A percentile compares a stretch with the other conserved stretches of the same genome.
Evolutionary conservation across 345 rosid species (phyloP).

Genomic region (Citrus sinensis): DVS_A1.0 CM039166.1:19703001-19703500

Average conservation of each 20-base stretch:
- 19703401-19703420: background rate
- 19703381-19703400: background rate
- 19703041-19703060: background rate
- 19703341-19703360: background rate
- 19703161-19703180: background rate
- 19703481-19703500: conserved; percentile 94
- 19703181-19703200: conserved; percentile 80
- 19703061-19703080: background rate
- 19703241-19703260: conserved; percentile 75
- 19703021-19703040: background rate
- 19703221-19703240: conserved; percentile 68
- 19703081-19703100: background rate
- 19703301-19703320: conserved; percentile 1
- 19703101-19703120: background rate
- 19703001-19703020: no score
- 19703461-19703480: conserved; percentile 50
- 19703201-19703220: conserved; percentile 56
- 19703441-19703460: conserved; percentile 6
- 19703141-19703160: background rate
- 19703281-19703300: conserved; percentile 8
- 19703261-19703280: conserved; percentile 15
- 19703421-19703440: background rate
- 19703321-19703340: background rate
- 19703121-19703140: background rate
- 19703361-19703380: background rate